These are phyloP conservation scores for Phoma herbarum DNA, from an alignment of 2,329 filamentous ascomycete genomes.

Conservation along the genomic window DNA sequence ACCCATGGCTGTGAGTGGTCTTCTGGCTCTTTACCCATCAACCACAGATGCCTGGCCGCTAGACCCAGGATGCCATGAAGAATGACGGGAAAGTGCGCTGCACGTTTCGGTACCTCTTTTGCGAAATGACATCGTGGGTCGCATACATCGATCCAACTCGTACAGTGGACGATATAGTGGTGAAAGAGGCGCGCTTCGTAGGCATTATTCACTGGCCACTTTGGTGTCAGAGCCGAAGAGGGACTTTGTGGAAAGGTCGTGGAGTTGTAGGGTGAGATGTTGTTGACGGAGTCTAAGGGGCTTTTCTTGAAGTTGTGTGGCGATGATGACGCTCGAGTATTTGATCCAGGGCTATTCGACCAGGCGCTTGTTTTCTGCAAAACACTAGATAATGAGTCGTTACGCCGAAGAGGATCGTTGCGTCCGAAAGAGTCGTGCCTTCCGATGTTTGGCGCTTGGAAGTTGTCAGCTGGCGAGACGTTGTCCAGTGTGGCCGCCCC, in stretches of 20 bases:
- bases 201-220: slow-evolving; percentile 37
- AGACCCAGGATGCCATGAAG: slow-evolving; percentile 59
- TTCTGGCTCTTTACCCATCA: slow-evolving; percentile 51
- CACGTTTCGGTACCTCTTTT: slow-evolving; percentile 58
- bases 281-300: slow-evolving; percentile 26
- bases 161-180: slow-evolving; percentile 44
- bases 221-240: slow-evolving; percentile 28
- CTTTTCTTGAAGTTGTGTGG: slow-evolving; percentile 24
- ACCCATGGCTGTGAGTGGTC: slow-evolving; percentile 57
- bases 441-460: slow-evolving; percentile 8
- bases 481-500: slow-evolving; percentile 17
- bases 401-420: slow-evolving; percentile 6
- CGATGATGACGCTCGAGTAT: slow-evolving; percentile 17
- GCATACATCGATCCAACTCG: slow-evolving; percentile 41
- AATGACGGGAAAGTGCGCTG: slow-evolving; percentile 58
- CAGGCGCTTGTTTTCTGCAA: slow-evolving; percentile 18
- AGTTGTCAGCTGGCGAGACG: slow-evolving; percentile 17
- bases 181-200: slow-evolving; percentile 41
- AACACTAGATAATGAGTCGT: slow-evolving; percentile 15
- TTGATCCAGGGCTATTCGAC: slow-evolving; percentile 26
- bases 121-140: slow-evolving; percentile 50
- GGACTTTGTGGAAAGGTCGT: slow-evolving; percentile 36
- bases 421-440: slow-evolving; percentile 14
- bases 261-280: slow-evolving; percentile 38
- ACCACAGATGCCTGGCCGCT: slow-evolving; percentile 56